Evolutionary conservation across 1,284 basidiomycete genomes (phyloP).

Genomic region (Cutaneotrichosporon cavernicola): DNA sequence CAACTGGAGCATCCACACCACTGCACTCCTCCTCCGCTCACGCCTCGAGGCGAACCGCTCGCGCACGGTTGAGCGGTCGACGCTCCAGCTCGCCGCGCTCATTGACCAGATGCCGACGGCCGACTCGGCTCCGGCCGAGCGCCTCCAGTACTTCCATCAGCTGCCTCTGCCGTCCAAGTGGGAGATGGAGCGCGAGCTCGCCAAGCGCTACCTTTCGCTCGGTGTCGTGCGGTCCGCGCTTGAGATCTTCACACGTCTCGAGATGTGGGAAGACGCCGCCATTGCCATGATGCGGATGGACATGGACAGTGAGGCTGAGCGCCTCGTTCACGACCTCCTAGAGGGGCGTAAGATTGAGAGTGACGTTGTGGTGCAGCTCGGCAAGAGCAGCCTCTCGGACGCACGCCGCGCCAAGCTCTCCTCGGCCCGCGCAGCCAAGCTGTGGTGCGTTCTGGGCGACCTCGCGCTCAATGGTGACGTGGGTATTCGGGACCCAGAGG

Average conservation of each 20-base stretch:
- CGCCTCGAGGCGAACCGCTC: slow-evolving; percentile 81
- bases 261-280: slow-evolving; percentile 97
- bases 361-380: slow-evolving; percentile 67
- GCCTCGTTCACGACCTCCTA: slow-evolving; percentile 76
- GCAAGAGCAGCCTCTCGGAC: slow-evolving; percentile 57
- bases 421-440: slow-evolving; percentile 75
- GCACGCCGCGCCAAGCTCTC: slow-evolving; percentile 61
- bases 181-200: slow-evolving; percentile 88
- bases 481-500: slow-evolving; percentile 33
- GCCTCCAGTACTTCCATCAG: slow-evolving; percentile 73
- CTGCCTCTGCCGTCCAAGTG: slow-evolving; percentile 80
- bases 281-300: slow-evolving; percentile 80
- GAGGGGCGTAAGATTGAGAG: slow-evolving; percentile 77
- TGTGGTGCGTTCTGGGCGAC: slow-evolving; percentile 95
- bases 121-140: slow-evolving; percentile 63
- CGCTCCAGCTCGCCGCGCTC: slow-evolving; percentile 85
- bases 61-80: slow-evolving; percentile 83
- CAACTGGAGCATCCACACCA: slow-evolving; percentile 93
- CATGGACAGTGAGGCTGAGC: slow-evolving; percentile 68
- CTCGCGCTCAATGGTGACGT: slow-evolving; percentile 63
- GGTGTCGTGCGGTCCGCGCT: slow-evolving; percentile 84
- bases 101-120: slow-evolving; percentile 92
- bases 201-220: slow-evolving; percentile 71
- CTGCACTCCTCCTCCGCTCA: slow-evolving; percentile 84
- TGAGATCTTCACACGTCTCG: slow-evolving; percentile 84